phyloP scores from a whole-genome alignment of 2,329 filamentous ascomycete species.

The Aureobasidium sp. region DNA sequence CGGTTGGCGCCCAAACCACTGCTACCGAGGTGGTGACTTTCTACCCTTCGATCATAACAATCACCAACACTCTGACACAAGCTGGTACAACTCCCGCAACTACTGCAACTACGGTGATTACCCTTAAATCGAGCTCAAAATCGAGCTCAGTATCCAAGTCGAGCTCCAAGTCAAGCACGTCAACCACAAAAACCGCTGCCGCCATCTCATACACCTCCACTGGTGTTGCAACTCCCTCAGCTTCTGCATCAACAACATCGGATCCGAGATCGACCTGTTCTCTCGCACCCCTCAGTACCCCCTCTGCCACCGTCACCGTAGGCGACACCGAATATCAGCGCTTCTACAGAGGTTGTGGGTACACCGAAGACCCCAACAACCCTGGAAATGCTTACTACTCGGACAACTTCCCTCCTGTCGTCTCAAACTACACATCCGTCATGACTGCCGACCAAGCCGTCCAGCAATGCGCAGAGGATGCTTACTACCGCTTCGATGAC shows the following conservation, averaged over 20 bases:
- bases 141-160: not conserved
- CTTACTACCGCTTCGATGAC: slow-evolving; percentile 1
- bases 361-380: slow-evolving; percentile 7
- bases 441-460: not conserved
- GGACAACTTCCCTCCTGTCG: slow-evolving; percentile 6
- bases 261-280: not conserved
- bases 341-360: slow-evolving; percentile 10
- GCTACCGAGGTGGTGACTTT: not conserved
- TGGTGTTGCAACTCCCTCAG: not conserved
- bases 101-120: too few species aligned
- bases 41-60: not conserved
- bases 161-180: not conserved
- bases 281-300: not conserved
- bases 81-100: too few species aligned
- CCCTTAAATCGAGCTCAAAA: not conserved
- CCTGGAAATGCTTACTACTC: slow-evolving; percentile 5
- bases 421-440: not conserved
- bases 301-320: not conserved
- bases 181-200: not conserved
- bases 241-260: not conserved
- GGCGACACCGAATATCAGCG: slow-evolving; percentile 1
- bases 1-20: not conserved
- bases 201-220: not conserved
- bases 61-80: too few species aligned
- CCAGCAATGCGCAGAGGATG: not conserved